Base-by-base conservation (phyloP, 495 filamentous ascomycete species). In the Trichoderma orchidacearum region DNA sequence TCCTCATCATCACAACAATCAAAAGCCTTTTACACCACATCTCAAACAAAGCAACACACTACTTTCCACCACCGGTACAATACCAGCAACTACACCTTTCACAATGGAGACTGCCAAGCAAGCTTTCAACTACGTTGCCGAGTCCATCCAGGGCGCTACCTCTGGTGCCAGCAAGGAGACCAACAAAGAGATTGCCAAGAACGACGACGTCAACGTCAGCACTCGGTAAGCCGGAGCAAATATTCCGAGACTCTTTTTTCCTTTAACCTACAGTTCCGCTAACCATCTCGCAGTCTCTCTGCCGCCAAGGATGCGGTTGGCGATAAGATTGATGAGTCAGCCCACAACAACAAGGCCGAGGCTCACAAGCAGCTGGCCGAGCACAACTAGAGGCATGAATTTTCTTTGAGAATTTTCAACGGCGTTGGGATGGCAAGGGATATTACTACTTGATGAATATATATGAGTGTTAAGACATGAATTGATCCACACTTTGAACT, bases 151-250 rank as follows among this genome's bases (percentile, higher is more conserved):
- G 66, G 70, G 68, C 59, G 65, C 70, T 35, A 61, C 69, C 57
- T 58, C 41, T 62, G 68, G 64, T 52, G 73, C 78, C 31, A 79
- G 75, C 71, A 84, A 84, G 78, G 80, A 83, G 75, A 72, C 77
- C 70, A 83, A 84, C 77, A 84, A 84, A 77, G 63, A 75, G 31
- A 75, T 82, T 52, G 80, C 80, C 63, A 80, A 83, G 77, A 80
- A 83, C 72, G 63, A 45, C 68, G 66, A 78, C 65, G 75, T 69
- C 31, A 59, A 58, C 48, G n/a, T 77, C 29, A 61, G 72, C 66
- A 74, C 72, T 67, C 80, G 80, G 75, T 78, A 69, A 69, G 72
- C 31, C 30, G 30, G 28, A 30, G 28, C 51, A 53, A 53, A 32
- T 31, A 31, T 23, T 31, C 51, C 51, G 28, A 30, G 53, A 53